A percentile compares a stretch with the other conserved stretches of the same genome.
Conservation (phyloP, 495 filamentous ascomycete species). For the Trichoderma erinaceum region DNA sequence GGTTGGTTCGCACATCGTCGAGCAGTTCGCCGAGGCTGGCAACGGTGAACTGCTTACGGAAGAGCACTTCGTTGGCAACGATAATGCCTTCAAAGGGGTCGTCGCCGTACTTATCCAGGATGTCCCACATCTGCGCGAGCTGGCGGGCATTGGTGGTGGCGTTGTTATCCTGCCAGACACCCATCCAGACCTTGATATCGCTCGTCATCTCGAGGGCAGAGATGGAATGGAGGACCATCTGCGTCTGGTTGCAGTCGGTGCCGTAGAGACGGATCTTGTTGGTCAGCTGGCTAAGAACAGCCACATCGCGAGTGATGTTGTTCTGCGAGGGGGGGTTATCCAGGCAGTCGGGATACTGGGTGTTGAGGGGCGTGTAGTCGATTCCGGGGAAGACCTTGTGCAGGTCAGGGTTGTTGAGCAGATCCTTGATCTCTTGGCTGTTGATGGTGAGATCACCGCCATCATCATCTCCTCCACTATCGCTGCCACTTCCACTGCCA, state of each 20-base stretch:
- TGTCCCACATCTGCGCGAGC: constrained; percentile 69
- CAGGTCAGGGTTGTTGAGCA: constrained; percentile 72
- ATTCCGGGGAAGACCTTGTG: constrained; percentile 96
- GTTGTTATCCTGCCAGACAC: constrained; percentile 89
- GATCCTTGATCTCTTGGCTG: constrained; percentile 69
- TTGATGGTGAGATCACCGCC: constrained; percentile 66
- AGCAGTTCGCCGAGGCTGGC: constrained; percentile 60
- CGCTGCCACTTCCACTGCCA: constrained; percentile 18
- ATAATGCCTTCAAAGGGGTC: constrained; percentile 76
- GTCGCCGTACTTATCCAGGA: constrained; percentile 62
- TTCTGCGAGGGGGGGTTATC: constrained; percentile 77
- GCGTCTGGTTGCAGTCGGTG: constrained; percentile 95
- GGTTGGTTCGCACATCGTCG: constrained; percentile 58
- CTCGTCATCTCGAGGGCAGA: constrained; percentile 62
- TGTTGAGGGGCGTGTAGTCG: constrained; percentile 89
- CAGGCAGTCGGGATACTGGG: constrained; percentile 84
- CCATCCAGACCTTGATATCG: constrained; percentile 84
- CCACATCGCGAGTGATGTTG: constrained; percentile 88
- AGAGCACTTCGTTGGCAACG: constrained; percentile 92
- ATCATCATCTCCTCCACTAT: constrained; percentile 39
- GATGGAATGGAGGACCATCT: constrained; percentile 86
- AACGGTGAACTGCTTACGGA: constrained; percentile 64
- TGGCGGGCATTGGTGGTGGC: constrained; percentile 77
- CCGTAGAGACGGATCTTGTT: constrained; percentile 88
- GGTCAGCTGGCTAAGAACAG: constrained; percentile 85